Evolutionary conservation across 257 asterid species (phyloP), one percentile per base, ranked within the genome.

Genomic region (Petunia axillaris): DNA sequence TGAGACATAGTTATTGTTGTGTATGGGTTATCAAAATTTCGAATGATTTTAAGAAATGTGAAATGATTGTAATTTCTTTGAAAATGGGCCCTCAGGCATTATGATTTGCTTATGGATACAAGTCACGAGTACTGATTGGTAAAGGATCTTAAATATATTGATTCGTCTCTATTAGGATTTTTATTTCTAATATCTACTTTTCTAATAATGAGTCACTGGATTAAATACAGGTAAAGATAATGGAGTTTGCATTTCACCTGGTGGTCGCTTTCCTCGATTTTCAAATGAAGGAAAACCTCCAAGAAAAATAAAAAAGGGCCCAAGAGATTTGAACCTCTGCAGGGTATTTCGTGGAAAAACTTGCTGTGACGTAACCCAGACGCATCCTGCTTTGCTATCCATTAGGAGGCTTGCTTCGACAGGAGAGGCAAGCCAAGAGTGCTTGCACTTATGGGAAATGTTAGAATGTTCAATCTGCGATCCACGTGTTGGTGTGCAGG

Each of bases 401-500:
- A 84, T 96, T 75, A 90, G 99, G 88, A 91, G 85, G 86, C 89
- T 96, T 82, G 95, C 97, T 84, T 89, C 98, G 53, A 86, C 91
- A n/a, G 99, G 99, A 73, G 98, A 96, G 88, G 99, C 97, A 74
- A 92, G 87, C 86, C 92, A 87, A 88, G 98, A 96, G 77, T 96
- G 99, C 89, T 86, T 94, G 91, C 97, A 90, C 50, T 81, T 96
- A 84, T 96, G 99, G 99, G 98, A 96, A 85, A 81, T 89, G 68
- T 84, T 96, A 87, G 99, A 96, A 84, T 96, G 99, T 81, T 88
- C 98, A 53, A 93, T 93, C 75, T 96, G 99, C 79, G 98, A 94
- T 85, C 99, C 98, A 8, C 89, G 82, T 79, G 92, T 96, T 44
- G 98, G 98, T 41, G 92, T 92, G 63, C 94, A 86, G 76, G 89